Evolutionary conservation across 139 green algal species (phyloP), one percentile per base, ranked within the genome.

Genomic region (Picochlorum sp.): DNA sequence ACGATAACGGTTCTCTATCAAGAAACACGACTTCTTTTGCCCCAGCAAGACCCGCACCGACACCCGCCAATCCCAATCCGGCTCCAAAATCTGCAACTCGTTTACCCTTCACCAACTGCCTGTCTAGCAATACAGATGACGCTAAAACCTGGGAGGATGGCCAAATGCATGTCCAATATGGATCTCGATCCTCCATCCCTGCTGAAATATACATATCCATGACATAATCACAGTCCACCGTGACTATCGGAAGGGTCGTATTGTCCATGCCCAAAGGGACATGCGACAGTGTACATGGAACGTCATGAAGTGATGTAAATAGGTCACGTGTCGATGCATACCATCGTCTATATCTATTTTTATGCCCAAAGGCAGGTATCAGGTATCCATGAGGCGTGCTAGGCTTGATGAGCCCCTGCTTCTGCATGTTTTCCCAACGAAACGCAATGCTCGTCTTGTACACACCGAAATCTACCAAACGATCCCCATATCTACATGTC

Each of bases 161-260:
- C 89, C 89, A 96, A 8, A 74, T 75, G 14, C 80, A 73, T 14
- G 66, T 69, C 87, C 86, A 91, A 74, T 88, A 91, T 5, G 83
- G 78, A 73, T 91, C 64, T 21, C 70, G 60, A 30, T 68, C 63
- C 28, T 23, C 38, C 46, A 66, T 61, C n/a, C 82, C 77, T 16
- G 50, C 51, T 0, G 62, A 56, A 10, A 94, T 85, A 71, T 92
- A 94, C 66, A 83, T 75, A 51, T 94, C 80, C 61, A 94, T 82
- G 4, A 92, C 81, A 41, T 58, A 20, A 21, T 54, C 47, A 21
- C 47, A 54, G n/a, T 54, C 47, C 6, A 21, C 47, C 11, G 16
- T 20, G 47, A 54, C n/a, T 20, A 54, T 20, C 4, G 47, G 47
- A 20, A 54, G 16, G 16, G 16, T 20, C 2, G 6, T 20, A 26